Conservation (phyloP, 2,329 filamentous ascomycete genomes). For the Pyrenophora seminiperda region DNA sequence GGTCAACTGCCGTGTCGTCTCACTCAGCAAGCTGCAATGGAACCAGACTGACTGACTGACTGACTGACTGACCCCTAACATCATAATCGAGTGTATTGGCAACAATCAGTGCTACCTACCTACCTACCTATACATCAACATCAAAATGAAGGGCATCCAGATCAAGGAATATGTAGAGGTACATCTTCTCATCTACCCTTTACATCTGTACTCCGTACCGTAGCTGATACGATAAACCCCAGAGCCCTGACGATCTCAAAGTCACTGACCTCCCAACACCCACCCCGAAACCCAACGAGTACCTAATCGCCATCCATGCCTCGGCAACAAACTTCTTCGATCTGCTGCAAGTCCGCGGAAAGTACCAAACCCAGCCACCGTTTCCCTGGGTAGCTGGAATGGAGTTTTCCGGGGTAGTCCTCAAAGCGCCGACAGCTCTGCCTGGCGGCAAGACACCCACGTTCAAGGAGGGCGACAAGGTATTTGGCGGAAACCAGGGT, state of each 20-base stretch:
- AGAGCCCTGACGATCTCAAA: slow-evolving; percentile 80
- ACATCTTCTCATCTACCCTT: slow-evolving; percentile 23
- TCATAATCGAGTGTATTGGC: not conserved
- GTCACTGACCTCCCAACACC: slow-evolving; percentile 78
- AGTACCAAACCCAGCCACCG: slow-evolving; percentile 90
- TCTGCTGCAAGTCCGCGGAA: slow-evolving; percentile 90
- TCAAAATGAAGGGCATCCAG: slow-evolving; percentile 73
- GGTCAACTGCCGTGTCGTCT: slow-evolving; percentile 2
- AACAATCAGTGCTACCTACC: not conserved
- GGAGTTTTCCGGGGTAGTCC: slow-evolving; percentile 82
- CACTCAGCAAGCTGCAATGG: slow-evolving; percentile 4
- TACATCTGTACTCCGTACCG: too few relatives aligned
- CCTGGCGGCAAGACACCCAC: slow-evolving; percentile 55
- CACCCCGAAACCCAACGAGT: slow-evolving; percentile 71
- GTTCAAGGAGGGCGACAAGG: slow-evolving; percentile 77
- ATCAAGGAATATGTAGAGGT: slow-evolving; percentile 77
- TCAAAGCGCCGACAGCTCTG: slow-evolving; percentile 64
- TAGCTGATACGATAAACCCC: slow-evolving; percentile 12
- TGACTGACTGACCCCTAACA: not conserved
- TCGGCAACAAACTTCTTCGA: slow-evolving; percentile 97
- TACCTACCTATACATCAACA: too few relatives aligned
- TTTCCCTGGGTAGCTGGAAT: slow-evolving; percentile 86
- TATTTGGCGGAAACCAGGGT: slow-evolving; percentile 87
- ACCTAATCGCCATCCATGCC: slow-evolving; percentile 85
- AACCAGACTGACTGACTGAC: slow-evolving; percentile 1